Evolutionary conservation across 805 yeast genomes (phyloP), one percentile per base, ranked within the genome.

Genomic region (Candida morakotiae): DNA sequence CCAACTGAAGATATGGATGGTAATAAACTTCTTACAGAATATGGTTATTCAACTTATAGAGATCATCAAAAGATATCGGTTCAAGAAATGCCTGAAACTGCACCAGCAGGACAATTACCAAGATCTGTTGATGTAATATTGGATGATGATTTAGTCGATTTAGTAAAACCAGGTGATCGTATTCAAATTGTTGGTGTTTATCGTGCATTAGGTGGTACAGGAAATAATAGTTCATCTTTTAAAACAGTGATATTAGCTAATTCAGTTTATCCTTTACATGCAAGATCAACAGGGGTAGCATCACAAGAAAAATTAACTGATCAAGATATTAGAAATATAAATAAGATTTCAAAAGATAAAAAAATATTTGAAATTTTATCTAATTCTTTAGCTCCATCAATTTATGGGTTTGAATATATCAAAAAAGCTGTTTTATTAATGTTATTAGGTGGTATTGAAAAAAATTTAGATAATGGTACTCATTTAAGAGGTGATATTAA

Each of bases 401-500:
- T 93, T 50, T 93, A 83, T 60, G 98, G 98, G 2, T 91, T 87
- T 55, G 95, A 85, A 25, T 77, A 82, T 53, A 87, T 93, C 56
- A 93, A 93, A 57, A 80, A 83, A 55, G 97, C 98, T 0, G 89
- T 93, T 28, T 64, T 93, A 37, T 70, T 93, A 40, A 86, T 88
- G 94, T 67, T 93, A 38, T 66, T 93, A 40, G 97, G 98, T 36
- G 98, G 98, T 56, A 81, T 82, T 26, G 97, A 93, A 53, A 91
- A 91, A 63, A 91, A 91, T 60, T 69, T 93, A 51, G 91, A 81
- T 31, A 91, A 91, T 53, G 98, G 98, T 7, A 83, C 97, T 4
- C 98, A 93, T 64, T 79, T 93, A 53, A 83, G 98, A 72, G 98
- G 98, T 68, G 98, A 93, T 64, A 91, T 93, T 58, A 93, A 93